A percentile compares a stretch with the other conserved stretches of the same genome.
Evolutionary conservation across 768 basidiomycete species (phyloP).

Genomic region (Auricularia cornea): DNA sequence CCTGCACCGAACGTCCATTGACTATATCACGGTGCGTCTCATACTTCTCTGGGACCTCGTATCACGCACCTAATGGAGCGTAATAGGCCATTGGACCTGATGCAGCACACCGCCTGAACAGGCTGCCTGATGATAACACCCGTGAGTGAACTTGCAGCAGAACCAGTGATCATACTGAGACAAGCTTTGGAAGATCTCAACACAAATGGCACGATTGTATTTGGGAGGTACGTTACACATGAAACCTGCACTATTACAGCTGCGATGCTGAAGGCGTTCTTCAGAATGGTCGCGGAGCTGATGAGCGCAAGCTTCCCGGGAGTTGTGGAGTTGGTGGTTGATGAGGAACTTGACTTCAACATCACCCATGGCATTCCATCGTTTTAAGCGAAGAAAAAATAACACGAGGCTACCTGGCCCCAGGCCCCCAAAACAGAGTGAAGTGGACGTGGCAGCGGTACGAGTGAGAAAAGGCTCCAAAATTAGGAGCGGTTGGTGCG

Average conservation of each 20-base stretch:
- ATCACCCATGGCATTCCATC: neutral
- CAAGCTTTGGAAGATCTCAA: conserved; percentile 24
- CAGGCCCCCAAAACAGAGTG: no score
- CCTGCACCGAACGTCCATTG: conserved; percentile 30
- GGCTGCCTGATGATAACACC: conserved; percentile 27
- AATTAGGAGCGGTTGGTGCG: no score
- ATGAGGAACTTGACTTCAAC: neutral
- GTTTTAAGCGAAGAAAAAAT: neutral
- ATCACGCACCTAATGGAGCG: no score
- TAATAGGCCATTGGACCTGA: conserved; percentile 31
- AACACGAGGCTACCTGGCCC: no score
- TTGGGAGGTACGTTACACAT: conserved; percentile 15
- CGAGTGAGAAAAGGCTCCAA: no score
- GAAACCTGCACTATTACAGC: no score
- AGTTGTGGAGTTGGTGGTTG: neutral
- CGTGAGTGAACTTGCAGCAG: no score
- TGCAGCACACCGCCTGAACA: conserved; percentile 31
- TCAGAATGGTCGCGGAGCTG: neutral
- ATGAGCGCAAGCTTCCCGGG: neutral
- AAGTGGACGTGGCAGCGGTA: no score
- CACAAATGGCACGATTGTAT: conserved; percentile 33
- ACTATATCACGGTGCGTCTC: conserved; percentile 23
- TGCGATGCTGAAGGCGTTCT: neutral
- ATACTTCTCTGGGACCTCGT: no score
- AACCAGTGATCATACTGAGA: no score